These are phyloP conservation scores for Metarhizium album DNA, from an alignment of 2,329 filamentous ascomycete genomes.

Conservation along the genomic window DNA sequence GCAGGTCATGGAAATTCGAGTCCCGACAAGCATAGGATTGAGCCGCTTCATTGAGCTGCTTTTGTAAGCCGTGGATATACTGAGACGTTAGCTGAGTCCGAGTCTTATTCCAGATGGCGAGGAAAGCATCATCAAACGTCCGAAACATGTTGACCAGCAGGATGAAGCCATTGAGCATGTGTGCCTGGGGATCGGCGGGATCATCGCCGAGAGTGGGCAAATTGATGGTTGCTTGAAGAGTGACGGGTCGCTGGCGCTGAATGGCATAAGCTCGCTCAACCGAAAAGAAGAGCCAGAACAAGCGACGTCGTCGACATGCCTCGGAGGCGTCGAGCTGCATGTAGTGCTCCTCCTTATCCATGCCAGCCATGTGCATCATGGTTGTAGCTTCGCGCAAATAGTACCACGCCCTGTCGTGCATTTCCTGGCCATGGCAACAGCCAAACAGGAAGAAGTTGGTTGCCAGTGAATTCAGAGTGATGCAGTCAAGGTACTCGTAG, in stretches of 20 bases:
- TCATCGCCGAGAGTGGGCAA: constrained; percentile 54
- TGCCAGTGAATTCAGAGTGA: constrained; percentile 47
- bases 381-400: constrained; percentile 68
- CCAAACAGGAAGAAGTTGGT: constrained; percentile 75
- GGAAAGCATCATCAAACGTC: constrained; percentile 54
- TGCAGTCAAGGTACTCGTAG: constrained; percentile 46
- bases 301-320: constrained; percentile 49
- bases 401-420: constrained; percentile 70
- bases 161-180: constrained; percentile 45
- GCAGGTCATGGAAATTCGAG: constrained; percentile 42
- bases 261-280: constrained; percentile 65
- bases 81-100: constrained; percentile 44
- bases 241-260: constrained; percentile 57
- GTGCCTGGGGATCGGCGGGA: constrained; percentile 40
- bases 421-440: constrained; percentile 58
- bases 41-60: constrained; percentile 47
- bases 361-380: constrained; percentile 48
- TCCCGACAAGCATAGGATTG: constrained; percentile 43
- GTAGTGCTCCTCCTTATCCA: constrained; percentile 55
- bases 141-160: constrained; percentile 52
- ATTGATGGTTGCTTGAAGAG: constrained; percentile 57
- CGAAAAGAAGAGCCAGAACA: constrained; percentile 65
- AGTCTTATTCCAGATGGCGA: constrained; percentile 57
- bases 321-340: constrained; percentile 47
- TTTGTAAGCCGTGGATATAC: constrained; percentile 48